A percentile compares a stretch with the other conserved stretches of the same genome.
Evolutionary conservation across 2,329 filamentous ascomycete genomes (phyloP).

Genomic region (Scedosporium minutisporum): DNA sequence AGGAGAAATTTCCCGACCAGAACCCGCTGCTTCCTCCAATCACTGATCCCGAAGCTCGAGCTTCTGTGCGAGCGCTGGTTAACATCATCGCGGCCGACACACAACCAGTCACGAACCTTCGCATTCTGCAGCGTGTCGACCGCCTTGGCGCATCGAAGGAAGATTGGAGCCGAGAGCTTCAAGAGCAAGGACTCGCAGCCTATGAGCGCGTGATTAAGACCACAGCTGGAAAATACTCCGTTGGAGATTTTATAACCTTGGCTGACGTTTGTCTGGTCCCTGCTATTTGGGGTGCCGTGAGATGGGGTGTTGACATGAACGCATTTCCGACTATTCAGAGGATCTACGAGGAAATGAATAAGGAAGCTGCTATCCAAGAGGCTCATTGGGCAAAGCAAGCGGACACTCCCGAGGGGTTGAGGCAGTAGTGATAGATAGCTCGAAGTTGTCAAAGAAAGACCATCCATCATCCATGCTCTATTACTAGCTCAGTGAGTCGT

Average conservation of each 20-base stretch:
- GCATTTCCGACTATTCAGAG: constrained; percentile 27
- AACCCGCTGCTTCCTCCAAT: constrained; percentile 27
- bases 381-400: constrained; percentile 35
- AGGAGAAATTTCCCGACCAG: constrained; percentile 26
- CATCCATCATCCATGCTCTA: too few relatives aligned
- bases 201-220: constrained; percentile 28
- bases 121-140: constrained; percentile 30
- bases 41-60: constrained; percentile 22
- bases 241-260: constrained; percentile 33
- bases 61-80: constrained; percentile 32
- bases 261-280: constrained; percentile 40
- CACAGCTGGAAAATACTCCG: constrained; percentile 30
- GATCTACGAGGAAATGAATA: constrained; percentile 27
- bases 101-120: constrained; percentile 40
- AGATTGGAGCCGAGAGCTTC: constrained; percentile 27
- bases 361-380: constrained; percentile 28
- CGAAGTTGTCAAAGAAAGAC: too few relatives aligned
- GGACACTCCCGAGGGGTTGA: constrained; percentile 31
- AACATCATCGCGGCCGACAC: constrained; percentile 36
- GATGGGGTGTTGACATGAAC: constrained; percentile 31
- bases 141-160: constrained; percentile 23
- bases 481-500: too few relatives aligned
- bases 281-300: constrained; percentile 37
- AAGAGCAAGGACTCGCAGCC: constrained; percentile 20
- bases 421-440: neutral